Base-by-base conservation (phyloP, 148 eudicot species). In the Cornus kousa region DNA sequence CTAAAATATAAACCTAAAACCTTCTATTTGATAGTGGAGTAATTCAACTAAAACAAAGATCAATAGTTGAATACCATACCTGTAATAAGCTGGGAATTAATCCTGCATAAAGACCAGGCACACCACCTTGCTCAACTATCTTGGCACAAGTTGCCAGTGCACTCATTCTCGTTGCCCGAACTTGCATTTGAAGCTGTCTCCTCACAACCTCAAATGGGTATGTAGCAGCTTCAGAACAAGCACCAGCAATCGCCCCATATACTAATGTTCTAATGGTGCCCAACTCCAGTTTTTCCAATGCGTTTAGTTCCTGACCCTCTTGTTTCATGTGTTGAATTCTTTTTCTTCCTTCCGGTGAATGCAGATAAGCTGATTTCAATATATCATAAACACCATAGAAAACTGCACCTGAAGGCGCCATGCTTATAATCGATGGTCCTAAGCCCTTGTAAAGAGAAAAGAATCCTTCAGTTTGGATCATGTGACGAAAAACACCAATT, bases 331-430 rank as follows among this genome's bases (percentile, higher is more conserved):
- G 78, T 79, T 85, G 84, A 68, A 87, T 86, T 86, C 99, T 89
- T 83, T 83, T 85, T 79, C 68, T 89, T 71, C 99, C 99, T 82
- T 91, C 89, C 43, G 99, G 97, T 78, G 99, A 96, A 87, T 88
- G 98, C 76, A 96, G 85, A 86, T 91, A 93, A 48, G 93, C 87
- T 33, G 93, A 88, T 83, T 96, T 96, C 67, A 96, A 84, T 73
- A 96, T 96, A 78, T 96, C 99, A 79, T 96, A 96, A 55, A 96
- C 91, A 74, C 99, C 98, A 78, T 96, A 96, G 82, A 89, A 93
- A 78, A 96, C 98, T 39, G 99, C 98, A 39, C 98, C 99, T 43
- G 99, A 92, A 79, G 99, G 97, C 75, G 97, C 98, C 98, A 96
- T 93, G 86, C 97, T 91, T 67, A 92, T 84, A 77, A 96, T 84